phyloP scores from a whole-genome alignment of 495 filamentous ascomycete genomes.

The Podospora bellae-mahoneyi region DNA sequence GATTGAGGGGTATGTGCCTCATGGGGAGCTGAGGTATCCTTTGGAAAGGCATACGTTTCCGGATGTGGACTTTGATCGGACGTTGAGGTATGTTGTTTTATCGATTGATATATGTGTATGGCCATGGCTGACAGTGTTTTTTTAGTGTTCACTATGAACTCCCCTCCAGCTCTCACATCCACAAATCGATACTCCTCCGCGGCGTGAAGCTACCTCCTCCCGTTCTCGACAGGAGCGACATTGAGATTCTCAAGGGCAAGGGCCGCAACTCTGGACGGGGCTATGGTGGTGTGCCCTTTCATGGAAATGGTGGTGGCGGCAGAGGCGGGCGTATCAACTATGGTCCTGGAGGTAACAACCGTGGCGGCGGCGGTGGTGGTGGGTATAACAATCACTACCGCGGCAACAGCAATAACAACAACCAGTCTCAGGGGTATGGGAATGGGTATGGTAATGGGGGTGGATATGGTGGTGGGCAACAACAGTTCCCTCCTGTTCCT shows the following conservation, averaged over 20 bases:
- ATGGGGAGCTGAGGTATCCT: conserved; percentile 58
- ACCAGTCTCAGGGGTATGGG: conserved; percentile 19
- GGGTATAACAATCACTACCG: neutral
- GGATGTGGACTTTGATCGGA: conserved; percentile 75
- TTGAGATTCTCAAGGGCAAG: conserved; percentile 61
- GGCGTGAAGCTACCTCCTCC: conserved; percentile 70
- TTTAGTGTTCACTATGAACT: conserved; percentile 78
- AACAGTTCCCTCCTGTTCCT: conserved; percentile 14
- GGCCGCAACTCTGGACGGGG: conserved; percentile 57
- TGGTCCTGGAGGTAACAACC: conserved; percentile 30
- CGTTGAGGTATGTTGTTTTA: conserved; percentile 61
- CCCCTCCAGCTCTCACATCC: conserved; percentile 62
- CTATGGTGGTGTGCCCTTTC: conserved; percentile 43
- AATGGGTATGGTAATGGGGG: conserved; percentile 22
- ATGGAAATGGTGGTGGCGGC: conserved; percentile 25
- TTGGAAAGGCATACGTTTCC: conserved; percentile 65
- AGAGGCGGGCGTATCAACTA: conserved; percentile 42
- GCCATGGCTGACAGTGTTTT: conserved; percentile 15
- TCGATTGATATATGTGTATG: neutral
- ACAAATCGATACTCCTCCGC: conserved; percentile 92
- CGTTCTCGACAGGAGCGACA: conserved; percentile 69
- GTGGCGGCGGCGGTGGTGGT: conserved; percentile 10
- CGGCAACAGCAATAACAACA: conserved; percentile 9
- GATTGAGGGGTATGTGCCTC: conserved; percentile 74
- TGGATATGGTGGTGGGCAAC: conserved; percentile 11